A percentile compares a stretch with the other conserved stretches of the same genome.
phyloP scores from a whole-genome alignment of 2,329 filamentous ascomycete species.

The Cryphonectria naterciae region DNA sequence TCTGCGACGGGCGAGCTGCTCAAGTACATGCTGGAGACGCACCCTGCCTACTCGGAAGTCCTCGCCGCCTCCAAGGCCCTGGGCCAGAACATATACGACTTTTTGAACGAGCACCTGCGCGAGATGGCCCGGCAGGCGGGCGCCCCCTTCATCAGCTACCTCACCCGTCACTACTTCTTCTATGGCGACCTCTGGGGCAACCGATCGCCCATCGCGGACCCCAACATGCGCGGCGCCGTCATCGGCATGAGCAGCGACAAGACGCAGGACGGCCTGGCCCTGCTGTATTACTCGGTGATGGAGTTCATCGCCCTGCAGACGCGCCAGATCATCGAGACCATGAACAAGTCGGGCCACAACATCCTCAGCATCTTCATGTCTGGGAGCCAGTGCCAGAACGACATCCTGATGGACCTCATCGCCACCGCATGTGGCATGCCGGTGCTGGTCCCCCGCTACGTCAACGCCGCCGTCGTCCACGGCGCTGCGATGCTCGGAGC shows the following conservation, averaged over 20 bases:
- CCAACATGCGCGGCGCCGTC: constrained; percentile 88
- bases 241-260: constrained; percentile 88
- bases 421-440: constrained; percentile 91
- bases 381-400: constrained; percentile 95
- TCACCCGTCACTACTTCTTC: constrained; percentile 96
- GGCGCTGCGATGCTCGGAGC: constrained; percentile 98
- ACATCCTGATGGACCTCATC: constrained; percentile 86
- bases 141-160: constrained; percentile 79
- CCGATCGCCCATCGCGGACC: constrained; percentile 88
- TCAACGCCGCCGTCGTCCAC: constrained; percentile 93
- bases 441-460: constrained; percentile 89
- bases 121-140: constrained; percentile 70
- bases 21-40: constrained; percentile 92
- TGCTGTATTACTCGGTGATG: constrained; percentile 95
- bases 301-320: constrained; percentile 99
- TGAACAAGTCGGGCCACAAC: constrained; percentile 87
- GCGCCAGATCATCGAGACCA: constrained; percentile 88
- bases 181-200: constrained; percentile 98
- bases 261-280: constrained; percentile 81
- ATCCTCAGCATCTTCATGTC: constrained; percentile 98
- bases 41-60: constrained; percentile 85
- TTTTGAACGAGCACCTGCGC: constrained; percentile 84
- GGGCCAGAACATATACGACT: constrained; percentile 91
- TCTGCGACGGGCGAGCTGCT: constrained; percentile 94
- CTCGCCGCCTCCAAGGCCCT: constrained; percentile 77